phyloP scores from a whole-genome alignment of 2,329 filamentous ascomycete species.

The Talaromyces amestolkiae region DNA sequence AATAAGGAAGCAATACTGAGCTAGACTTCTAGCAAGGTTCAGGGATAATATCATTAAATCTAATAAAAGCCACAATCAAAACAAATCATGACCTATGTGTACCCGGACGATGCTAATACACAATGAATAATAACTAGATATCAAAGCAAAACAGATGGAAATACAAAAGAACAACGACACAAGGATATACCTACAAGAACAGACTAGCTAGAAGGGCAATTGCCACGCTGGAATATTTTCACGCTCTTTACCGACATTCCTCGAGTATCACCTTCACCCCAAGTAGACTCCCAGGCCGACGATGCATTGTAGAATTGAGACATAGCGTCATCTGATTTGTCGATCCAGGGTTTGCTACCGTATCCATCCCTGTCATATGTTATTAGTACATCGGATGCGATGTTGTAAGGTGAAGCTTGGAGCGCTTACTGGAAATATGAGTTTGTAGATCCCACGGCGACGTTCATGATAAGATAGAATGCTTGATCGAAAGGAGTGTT shows the following conservation, averaged over 20 bases:
- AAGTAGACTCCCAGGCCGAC: conserved; percentile 15
- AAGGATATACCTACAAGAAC: neutral
- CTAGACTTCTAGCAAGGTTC: neutral
- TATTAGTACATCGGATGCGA: neutral
- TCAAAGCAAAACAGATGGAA: neutral
- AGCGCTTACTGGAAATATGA: conserved; percentile 15
- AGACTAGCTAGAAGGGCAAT: conserved; percentile 3
- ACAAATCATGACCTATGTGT: neutral
- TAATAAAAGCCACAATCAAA: neutral
- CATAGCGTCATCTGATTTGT: conserved; percentile 6
- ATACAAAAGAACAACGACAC: neutral
- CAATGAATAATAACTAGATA: neutral
- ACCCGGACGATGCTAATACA: neutral
- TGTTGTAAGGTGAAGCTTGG: neutral
- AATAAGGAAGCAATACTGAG: neutral
- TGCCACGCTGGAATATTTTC: conserved; percentile 15
- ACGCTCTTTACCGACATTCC: conserved; percentile 17
- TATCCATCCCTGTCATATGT: conserved; percentile 9
- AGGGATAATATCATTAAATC: neutral
- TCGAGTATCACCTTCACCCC: conserved; percentile 12
- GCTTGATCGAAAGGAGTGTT: conserved; percentile 18
- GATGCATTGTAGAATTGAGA: conserved; percentile 18
- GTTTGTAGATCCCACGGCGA: conserved; percentile 8
- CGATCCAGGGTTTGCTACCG: conserved; percentile 18
- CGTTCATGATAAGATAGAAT: conserved; percentile 18